Percentiles rank a stretch among this genome's conserved stretches.
Evolutionary conservation across 257 asterid genomes (phyloP).

Genomic region (Oldenlandia corymbosa): DNA sequence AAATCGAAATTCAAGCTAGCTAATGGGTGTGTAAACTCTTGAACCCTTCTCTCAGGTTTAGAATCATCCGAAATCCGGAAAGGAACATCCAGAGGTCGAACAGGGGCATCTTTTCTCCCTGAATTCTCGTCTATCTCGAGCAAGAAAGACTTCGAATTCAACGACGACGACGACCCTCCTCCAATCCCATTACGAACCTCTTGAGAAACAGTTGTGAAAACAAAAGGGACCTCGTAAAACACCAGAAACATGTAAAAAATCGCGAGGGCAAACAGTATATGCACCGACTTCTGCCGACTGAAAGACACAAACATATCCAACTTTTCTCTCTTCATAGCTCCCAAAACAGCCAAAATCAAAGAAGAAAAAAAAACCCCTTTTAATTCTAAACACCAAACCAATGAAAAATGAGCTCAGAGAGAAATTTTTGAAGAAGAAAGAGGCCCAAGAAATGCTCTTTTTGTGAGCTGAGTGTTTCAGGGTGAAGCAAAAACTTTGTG

Average conservation of each 20-base stretch:
- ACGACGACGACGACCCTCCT: conserved; percentile 40
- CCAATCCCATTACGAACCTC: conserved; percentile 29
- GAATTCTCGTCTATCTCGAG: conserved; percentile 67
- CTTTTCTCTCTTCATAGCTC: conserved; percentile 59
- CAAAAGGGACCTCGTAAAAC: conserved; percentile 72
- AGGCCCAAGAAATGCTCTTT: conserved; percentile 2
- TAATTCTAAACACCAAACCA: neutral
- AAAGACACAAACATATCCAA: conserved; percentile 47
- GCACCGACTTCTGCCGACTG: conserved; percentile 58
- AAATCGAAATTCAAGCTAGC: conserved; percentile 25
- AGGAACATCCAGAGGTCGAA: conserved; percentile 52
- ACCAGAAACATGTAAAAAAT: conserved; percentile 51
- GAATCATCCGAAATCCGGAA: conserved; percentile 30
- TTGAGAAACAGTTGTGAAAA: conserved; percentile 47
- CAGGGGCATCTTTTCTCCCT: conserved; percentile 53
- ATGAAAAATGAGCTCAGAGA: neutral
- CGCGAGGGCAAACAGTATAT: conserved; percentile 48
- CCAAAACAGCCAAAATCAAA: neutral
- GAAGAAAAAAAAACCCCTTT: neutral
- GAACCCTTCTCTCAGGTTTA: conserved; percentile 32
- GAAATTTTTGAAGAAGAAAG: neutral
- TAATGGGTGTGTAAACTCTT: conserved; percentile 7
- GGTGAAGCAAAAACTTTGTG: neutral
- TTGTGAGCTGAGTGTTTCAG: neutral
- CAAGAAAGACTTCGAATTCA: conserved; percentile 47